Percentiles rank a stretch among this genome's conserved stretches.
Conservation (phyloP, 2,329 filamentous ascomycete genomes). For the Aspergillus fumigatus region DNA sequence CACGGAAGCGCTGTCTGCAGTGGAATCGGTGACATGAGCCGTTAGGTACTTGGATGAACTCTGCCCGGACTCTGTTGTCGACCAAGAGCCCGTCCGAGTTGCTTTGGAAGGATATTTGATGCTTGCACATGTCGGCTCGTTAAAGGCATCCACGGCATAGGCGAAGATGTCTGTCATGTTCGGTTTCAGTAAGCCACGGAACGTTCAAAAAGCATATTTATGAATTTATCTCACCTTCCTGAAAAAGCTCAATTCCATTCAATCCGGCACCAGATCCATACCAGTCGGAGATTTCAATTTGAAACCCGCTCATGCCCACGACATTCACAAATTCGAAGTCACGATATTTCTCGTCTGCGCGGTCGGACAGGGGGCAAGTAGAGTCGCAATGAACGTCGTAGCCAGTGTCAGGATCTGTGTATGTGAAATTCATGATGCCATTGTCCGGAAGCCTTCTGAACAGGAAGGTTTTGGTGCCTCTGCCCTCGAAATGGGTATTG, state of each 20-base stretch:
- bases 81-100: constrained; percentile 71
- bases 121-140: constrained; percentile 75
- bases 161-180: constrained; percentile 61
- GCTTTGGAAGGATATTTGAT: constrained; percentile 62
- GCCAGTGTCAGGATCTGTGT: constrained; percentile 69
- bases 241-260: constrained; percentile 78
- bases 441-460: constrained; percentile 80
- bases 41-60: constrained; percentile 76
- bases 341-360: constrained; percentile 63
- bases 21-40: constrained; percentile 56
- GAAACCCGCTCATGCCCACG: constrained; percentile 83
- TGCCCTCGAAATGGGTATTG: constrained; percentile 79
- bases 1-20: constrained; percentile 60
- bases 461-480: constrained; percentile 83
- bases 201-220: background rate
- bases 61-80: constrained; percentile 58
- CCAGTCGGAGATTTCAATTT: constrained; percentile 79
- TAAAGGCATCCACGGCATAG: constrained; percentile 82
- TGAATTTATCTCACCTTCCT: constrained; percentile 53
- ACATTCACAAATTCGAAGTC: constrained; percentile 88
- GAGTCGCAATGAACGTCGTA: constrained; percentile 69
- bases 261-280: constrained; percentile 83
- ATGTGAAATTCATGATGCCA: constrained; percentile 95
- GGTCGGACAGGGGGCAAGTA: constrained; percentile 75
- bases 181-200: constrained; percentile 7